A percentile compares a stretch with the other conserved stretches of the same genome.
Conservation (phyloP, 2,329 filamentous ascomycete genomes). For the Cryphonectria carpinicola region DNA sequence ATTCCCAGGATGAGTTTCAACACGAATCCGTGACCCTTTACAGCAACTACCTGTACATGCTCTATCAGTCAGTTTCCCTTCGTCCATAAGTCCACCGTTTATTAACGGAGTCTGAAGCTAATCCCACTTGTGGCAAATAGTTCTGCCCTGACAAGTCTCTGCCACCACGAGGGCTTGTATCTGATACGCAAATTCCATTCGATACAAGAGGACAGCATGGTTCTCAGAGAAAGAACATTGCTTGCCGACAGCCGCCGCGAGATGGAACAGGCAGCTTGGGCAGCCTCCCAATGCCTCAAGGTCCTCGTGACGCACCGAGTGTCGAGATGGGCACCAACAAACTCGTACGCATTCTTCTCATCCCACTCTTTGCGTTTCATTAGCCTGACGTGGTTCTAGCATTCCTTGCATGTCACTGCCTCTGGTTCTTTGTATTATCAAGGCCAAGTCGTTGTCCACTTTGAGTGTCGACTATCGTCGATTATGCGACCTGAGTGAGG, state of each 20-base stretch:
- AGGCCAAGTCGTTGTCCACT: conserved; percentile 42
- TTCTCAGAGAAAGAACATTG: conserved; percentile 41
- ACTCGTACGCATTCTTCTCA: conserved; percentile 43
- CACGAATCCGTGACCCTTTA: conserved; percentile 50
- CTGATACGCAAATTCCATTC: conserved; percentile 45
- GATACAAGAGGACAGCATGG: conserved; percentile 34
- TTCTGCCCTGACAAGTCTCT: conserved; percentile 36
- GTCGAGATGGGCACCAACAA: conserved; percentile 51
- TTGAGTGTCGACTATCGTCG: conserved; percentile 47
- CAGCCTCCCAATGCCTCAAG: conserved; percentile 51
- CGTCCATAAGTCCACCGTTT: not conserved
- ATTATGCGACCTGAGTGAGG: conserved; percentile 49
- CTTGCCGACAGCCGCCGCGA: conserved; percentile 46
- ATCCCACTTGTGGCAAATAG: conserved; percentile 1
- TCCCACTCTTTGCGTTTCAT: not conserved
- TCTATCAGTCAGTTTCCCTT: conserved; percentile 49
- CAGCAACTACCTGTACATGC: conserved; percentile 55
- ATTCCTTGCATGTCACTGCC: conserved; percentile 44
- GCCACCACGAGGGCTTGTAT: conserved; percentile 51
- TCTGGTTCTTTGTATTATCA: conserved; percentile 42
- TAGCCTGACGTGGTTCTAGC: conserved; percentile 26
- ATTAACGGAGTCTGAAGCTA: not conserved
- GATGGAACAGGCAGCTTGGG: conserved; percentile 48
- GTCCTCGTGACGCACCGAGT: conserved; percentile 51
- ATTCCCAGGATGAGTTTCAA: conserved; percentile 36